Conservation (phyloP, 2,329 filamentous ascomycete genomes). For the Beauveria scarabaeidicola region DNA sequence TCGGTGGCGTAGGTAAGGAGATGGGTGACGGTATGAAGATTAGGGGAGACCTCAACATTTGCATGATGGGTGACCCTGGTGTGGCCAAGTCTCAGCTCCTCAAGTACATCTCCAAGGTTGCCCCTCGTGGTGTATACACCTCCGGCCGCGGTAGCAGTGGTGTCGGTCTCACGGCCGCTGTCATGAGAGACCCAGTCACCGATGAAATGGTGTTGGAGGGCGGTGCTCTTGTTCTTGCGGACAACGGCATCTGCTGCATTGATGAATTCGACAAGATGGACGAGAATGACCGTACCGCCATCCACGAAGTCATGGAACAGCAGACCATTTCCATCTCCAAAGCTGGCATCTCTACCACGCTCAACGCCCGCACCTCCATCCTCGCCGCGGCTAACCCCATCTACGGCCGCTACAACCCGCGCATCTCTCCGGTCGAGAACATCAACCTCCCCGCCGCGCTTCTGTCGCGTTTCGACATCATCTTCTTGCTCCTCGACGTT, state of each 20-base stretch:
- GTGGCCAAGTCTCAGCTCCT: slow-evolving; percentile 97
- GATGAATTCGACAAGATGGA: slow-evolving; percentile 90
- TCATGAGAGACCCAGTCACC: slow-evolving; percentile 76
- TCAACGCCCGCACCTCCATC: slow-evolving; percentile 94
- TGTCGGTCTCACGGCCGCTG: slow-evolving; percentile 72
- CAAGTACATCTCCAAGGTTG: slow-evolving; percentile 98
- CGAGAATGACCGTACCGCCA: slow-evolving; percentile 71
- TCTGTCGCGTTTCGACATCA: slow-evolving; percentile 90
- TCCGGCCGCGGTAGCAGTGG: slow-evolving; percentile 74
- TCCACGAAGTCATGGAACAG: slow-evolving; percentile 85
- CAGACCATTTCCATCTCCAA: slow-evolving; percentile 82
- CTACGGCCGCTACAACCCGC: slow-evolving; percentile 96
- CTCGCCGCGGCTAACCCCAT: slow-evolving; percentile 93
- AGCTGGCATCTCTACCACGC: slow-evolving; percentile 60
- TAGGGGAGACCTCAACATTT: slow-evolving; percentile 97
- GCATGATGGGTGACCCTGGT: slow-evolving; percentile 98
- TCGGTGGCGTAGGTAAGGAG: slow-evolving; percentile 91
- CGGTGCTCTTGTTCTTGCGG: slow-evolving; percentile 68
- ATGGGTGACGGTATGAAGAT: slow-evolving; percentile 99
- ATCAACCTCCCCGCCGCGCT: slow-evolving; percentile 98
- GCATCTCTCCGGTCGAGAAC: slow-evolving; percentile 94
- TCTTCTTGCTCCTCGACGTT: slow-evolving; percentile 94
- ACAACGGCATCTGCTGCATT: slow-evolving; percentile 80
- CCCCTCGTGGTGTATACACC: slow-evolving; percentile 82
- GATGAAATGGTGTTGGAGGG: slow-evolving; percentile 80